These are phyloP conservation scores for Pleurotus salmoneostramineus DNA, from an alignment of 768 basidiomycete genomes.

Conservation along the genomic window DNA sequence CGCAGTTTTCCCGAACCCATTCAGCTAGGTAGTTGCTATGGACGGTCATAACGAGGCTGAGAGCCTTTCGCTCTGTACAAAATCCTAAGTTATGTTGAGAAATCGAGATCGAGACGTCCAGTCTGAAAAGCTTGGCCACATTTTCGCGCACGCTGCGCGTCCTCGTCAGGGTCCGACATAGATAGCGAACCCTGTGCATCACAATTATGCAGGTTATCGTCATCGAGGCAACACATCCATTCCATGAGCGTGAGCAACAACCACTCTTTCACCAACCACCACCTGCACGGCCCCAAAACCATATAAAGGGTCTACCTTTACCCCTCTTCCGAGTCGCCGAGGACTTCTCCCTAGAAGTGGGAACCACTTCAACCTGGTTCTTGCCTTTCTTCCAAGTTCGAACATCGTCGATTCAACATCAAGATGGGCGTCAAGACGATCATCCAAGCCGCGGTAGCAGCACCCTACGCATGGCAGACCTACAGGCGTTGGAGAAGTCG, in stretches of 20 bases:
- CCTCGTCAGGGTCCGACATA: neutral
- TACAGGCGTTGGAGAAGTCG: neutral
- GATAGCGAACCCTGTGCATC: neutral
- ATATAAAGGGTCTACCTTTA: neutral
- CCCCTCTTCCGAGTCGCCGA: neutral
- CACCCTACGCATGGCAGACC: neutral
- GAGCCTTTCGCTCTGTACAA: no score
- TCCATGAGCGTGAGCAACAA: neutral
- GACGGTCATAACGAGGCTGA: no score
- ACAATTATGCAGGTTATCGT: neutral
- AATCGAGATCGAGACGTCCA: no score
- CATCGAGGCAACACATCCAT: neutral
- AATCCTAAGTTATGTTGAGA: no score
- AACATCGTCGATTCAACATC: no score
- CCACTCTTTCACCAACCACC: neutral
- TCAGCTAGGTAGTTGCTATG: no score
- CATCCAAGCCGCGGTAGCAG: constrained; percentile 1
- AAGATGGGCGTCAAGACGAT: constrained; percentile 5
- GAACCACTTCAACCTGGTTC: neutral
- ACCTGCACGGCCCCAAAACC: neutral
- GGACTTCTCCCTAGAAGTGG: neutral
- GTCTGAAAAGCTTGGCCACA: no score
- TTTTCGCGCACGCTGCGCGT: no score
- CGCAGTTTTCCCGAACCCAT: no score
- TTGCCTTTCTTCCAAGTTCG: no score